Evolutionary conservation across 2,329 filamentous ascomycete genomes (phyloP).

Genomic region (Blastomyces parvus): DNA sequence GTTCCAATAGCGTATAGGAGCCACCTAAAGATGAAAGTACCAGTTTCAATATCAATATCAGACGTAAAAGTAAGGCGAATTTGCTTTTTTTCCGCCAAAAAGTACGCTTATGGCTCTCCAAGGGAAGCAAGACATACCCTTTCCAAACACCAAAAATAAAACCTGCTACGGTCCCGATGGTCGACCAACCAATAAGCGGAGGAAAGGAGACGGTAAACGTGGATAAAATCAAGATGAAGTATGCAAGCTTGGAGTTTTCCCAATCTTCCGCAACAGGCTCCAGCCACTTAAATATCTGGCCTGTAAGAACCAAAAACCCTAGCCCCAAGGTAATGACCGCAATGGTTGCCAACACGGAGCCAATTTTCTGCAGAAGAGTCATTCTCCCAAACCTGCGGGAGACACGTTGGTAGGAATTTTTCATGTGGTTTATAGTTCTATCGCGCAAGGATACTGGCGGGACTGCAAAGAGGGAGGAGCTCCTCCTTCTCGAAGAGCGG

Average conservation of each 20-base stretch:
- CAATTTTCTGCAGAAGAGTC: constrained; percentile 50
- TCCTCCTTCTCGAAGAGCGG: constrained; percentile 23
- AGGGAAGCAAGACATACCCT: constrained; percentile 50
- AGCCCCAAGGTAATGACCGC: constrained; percentile 49
- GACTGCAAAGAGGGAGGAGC: constrained; percentile 30
- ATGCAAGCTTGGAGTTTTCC: constrained; percentile 63
- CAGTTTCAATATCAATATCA: constrained; percentile 1
- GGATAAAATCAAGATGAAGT: constrained; percentile 63
- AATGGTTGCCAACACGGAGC: constrained; percentile 45
- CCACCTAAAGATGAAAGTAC: constrained; percentile 51
- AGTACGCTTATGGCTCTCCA: constrained; percentile 36
- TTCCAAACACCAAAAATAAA: constrained; percentile 64
- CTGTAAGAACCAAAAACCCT: constrained; percentile 66
- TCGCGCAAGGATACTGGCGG: constrained; percentile 29
- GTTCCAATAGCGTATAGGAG: constrained; percentile 71
- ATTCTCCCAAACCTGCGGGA: constrained; percentile 31
- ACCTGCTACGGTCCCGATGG: constrained; percentile 58
- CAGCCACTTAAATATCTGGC: constrained; percentile 67
- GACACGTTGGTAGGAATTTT: constrained; percentile 26
- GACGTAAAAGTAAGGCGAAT: constrained; percentile 38
- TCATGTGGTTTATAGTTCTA: constrained; percentile 30
- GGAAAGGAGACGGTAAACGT: constrained; percentile 74
- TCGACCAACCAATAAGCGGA: constrained; percentile 78
- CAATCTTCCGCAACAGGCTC: constrained; percentile 65
- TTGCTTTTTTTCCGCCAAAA: constrained; percentile 20